Base-by-base conservation (phyloP, 164 flowering plant genomes). In the Macadamia integrifolia region DNA sequence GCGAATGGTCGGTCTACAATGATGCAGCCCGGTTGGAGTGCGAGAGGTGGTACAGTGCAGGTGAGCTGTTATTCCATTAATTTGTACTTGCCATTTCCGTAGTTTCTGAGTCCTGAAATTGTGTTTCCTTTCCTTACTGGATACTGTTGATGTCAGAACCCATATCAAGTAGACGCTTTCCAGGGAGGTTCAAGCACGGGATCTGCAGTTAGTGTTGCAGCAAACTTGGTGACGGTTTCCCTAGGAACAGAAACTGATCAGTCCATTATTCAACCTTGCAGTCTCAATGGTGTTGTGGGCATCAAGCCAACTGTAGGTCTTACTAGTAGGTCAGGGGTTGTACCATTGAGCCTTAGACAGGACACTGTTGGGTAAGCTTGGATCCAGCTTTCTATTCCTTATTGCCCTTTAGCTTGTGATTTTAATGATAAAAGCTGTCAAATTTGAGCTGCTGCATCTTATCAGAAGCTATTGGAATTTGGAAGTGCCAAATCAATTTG, bases 241-340 rank as follows among this genome's bases (percentile, higher is more conserved):
- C 64, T 74, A 1, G 73, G 77, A 9, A 74, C 77, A 0, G 77
- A 74, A 30, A 74, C 76, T 13, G 58, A 14, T 10, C 58, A 69
- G 13, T 74, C 76, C 61, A 65, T 74, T 28, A 10, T 74, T 14
- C 35, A 35, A 15, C 77, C 77, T 17, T 52, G 67, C 28, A 48
- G 44, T 15, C 1, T 17, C 50, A 76, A 61, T 44, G 66, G 70
- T n/a, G 75, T 76, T 15, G 79, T 76, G 9, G 79, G 73, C 59
- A 76, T 76, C 48, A 76, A 76, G 63, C 75, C 75, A 18, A 76
- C 79, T 1, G 60, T 75, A 1, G 77, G 77, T 23, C 77, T 75
- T 5, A 70, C 74, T 46, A 75, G 77, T 64, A 69, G 77, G 42
- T 63, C 77, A 14, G 77, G 77, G 50, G 74, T 67, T 2, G 49